Evolutionary conservation across 495 filamentous ascomycete genomes (phyloP).

Genomic region (Platismatia glauca): DNA sequence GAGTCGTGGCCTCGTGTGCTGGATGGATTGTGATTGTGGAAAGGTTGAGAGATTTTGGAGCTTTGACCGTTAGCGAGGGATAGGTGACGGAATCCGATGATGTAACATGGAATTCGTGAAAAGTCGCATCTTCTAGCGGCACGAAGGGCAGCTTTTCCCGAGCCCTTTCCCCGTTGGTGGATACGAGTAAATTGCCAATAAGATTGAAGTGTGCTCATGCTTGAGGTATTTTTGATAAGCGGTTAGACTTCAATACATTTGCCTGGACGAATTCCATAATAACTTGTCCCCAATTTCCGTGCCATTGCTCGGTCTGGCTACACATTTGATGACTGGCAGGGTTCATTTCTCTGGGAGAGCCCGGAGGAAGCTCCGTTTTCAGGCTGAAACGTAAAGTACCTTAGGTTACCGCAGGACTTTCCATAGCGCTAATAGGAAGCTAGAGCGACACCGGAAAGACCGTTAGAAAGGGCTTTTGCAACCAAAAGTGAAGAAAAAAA

Average conservation of each 20-base stretch:
- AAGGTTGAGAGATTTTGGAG: conserved; percentile 22
- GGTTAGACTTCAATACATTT: not conserved
- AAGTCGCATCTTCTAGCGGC: conserved; percentile 11
- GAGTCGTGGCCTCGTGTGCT: not conserved
- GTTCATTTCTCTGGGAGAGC: not conserved
- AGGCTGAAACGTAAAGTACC: not conserved
- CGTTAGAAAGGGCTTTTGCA: not conserved
- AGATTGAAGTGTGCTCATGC: not conserved
- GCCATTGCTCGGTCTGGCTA: not conserved
- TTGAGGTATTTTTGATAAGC: not conserved
- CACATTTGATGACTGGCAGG: not conserved
- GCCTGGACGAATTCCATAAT: not conserved
- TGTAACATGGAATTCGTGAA: conserved; percentile 20
- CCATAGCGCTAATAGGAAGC: not conserved
- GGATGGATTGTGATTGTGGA: conserved; percentile 11
- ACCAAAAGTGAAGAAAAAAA: not conserved
- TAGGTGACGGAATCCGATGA: conserved; percentile 26
- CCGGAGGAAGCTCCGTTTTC: not conserved
- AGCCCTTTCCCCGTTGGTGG: not conserved
- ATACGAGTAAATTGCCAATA: not conserved
- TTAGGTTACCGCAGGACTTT: not conserved
- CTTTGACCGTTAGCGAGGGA: conserved; percentile 22
- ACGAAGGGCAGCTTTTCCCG: not conserved
- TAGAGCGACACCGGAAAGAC: not conserved
- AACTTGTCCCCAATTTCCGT: not conserved